Percentiles rank a stretch among this genome's conserved stretches.
Evolutionary conservation across 176 grass and related monocot genomes (phyloP).

Genomic region (Eragrostis nindensis): DNA sequence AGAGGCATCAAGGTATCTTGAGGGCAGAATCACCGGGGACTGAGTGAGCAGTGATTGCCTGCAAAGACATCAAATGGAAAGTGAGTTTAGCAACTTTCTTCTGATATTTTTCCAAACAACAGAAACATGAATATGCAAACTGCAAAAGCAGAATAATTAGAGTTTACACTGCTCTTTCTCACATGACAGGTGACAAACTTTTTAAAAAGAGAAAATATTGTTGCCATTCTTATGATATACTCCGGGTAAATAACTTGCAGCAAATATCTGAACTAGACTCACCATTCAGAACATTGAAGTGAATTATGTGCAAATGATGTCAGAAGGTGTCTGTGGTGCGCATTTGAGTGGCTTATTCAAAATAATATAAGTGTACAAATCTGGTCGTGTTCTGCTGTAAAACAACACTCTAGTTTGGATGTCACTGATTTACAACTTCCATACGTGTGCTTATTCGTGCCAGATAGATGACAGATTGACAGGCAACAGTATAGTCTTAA

Average conservation of each 20-base stretch:
- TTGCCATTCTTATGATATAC: background rate
- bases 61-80: constrained; percentile 38
- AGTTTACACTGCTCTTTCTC: background rate
- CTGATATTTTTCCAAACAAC: background rate
- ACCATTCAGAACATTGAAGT: constrained; percentile 1
- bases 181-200: background rate
- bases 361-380: background rate
- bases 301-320: constrained; percentile 2
- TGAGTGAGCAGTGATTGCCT: constrained; percentile 87
- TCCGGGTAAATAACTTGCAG: background rate
- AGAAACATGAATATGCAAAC: constrained; percentile 7
- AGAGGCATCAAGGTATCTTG: constrained; percentile 52
- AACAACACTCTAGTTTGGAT: background rate
- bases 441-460: constrained; percentile 13
- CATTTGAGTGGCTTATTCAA: background rate
- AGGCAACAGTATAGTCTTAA: constrained; percentile 23
- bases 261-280: background rate
- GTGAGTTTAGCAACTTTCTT: constrained; percentile 10
- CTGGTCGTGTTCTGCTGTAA: background rate
- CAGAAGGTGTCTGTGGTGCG: constrained; percentile 2
- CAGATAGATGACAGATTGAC: constrained; percentile 12
- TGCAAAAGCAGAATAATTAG: background rate
- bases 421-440: background rate
- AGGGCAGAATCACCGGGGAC: constrained; percentile 58
- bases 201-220: background rate